A percentile compares a stretch with the other conserved stretches of the same genome.
phyloP scores from a whole-genome alignment of 75 land plant genomes.

The Cupressus sempervirens region DNA sequence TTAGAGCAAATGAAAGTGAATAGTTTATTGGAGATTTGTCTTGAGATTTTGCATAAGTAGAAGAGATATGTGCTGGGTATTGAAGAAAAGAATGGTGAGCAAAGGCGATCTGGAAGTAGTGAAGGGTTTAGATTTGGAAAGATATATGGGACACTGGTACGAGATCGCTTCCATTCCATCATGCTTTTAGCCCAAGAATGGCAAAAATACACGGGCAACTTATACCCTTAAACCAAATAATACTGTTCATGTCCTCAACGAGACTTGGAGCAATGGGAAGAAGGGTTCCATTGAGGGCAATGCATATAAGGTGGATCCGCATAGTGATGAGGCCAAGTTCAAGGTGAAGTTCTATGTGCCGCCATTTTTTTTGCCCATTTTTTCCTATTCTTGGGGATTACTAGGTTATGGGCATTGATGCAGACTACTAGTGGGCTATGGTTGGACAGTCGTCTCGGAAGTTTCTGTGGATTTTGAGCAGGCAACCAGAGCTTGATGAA shows the following conservation, averaged over 20 bases:
- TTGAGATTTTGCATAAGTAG: too few relatives aligned
- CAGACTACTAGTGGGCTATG: slow-evolving; percentile 68
- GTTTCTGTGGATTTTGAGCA: slow-evolving; percentile 62
- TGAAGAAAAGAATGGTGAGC: slow-evolving; percentile 6
- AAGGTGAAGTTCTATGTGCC: slow-evolving; percentile 86
- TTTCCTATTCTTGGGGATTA: slow-evolving; percentile 83
- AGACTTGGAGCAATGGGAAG: too few relatives aligned
- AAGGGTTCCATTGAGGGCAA: slow-evolving; percentile 71
- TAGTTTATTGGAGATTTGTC: too few relatives aligned
- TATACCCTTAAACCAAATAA: slow-evolving; percentile 56
- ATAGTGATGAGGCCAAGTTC: slow-evolving; percentile 81
- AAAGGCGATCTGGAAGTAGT: slow-evolving; percentile 48
- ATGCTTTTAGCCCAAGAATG: slow-evolving; percentile 7
- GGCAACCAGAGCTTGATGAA: slow-evolving; percentile 54
- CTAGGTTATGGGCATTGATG: slow-evolving; percentile 80
- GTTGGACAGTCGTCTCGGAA: too few relatives aligned
- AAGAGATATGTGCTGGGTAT: not conserved
- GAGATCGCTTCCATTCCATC: slow-evolving; percentile 60
- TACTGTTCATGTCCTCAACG: slow-evolving; percentile 70
- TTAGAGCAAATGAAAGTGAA: too few relatives aligned
- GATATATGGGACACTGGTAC: slow-evolving; percentile 90
- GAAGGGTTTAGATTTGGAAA: slow-evolving; percentile 50
- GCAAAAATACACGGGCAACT: slow-evolving; percentile 65
- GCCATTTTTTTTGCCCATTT: slow-evolving; percentile 79
- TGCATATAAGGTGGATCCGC: slow-evolving; percentile 80